Conservation (phyloP, 2,329 filamentous ascomycete genomes). For the Colletotrichum truncatum region DNA sequence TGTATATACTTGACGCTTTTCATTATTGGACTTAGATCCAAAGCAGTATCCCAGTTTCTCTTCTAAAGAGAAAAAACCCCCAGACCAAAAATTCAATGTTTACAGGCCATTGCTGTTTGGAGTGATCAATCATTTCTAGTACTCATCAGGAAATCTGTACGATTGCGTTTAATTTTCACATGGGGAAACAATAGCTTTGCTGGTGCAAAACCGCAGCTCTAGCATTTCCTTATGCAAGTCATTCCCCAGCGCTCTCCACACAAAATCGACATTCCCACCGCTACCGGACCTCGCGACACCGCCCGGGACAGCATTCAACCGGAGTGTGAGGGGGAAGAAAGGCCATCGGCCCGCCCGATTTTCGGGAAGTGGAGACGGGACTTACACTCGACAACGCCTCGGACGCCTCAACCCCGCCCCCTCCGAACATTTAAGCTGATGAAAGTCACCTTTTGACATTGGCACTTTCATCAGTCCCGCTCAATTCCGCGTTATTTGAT, state of each 20-base stretch:
- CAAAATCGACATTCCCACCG: not conserved
- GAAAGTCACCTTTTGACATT: not conserved
- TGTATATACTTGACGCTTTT: no score
- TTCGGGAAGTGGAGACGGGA: constrained; percentile 28
- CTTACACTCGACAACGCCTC: constrained; percentile 14
- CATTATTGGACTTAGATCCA: no score
- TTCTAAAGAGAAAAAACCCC: no score
- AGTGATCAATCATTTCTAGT: not conserved
- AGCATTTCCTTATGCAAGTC: not conserved
- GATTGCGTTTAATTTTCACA: no score
- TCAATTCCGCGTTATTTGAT: not conserved
- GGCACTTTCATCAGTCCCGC: not conserved
- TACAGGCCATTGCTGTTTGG: no score
- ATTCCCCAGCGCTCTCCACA: not conserved
- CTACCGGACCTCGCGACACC: not conserved
- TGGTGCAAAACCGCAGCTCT: not conserved
- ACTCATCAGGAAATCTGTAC: no score
- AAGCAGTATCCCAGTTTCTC: no score
- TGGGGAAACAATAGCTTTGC: no score
- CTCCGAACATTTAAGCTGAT: constrained; percentile 6
- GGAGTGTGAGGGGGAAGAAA: constrained; percentile 11
- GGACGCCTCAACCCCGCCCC: constrained; percentile 16
- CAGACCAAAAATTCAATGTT: no score
- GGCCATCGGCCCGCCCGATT: constrained; percentile 23
- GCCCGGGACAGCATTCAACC: constrained; percentile 30